Conservation (phyloP, 2,329 filamentous ascomycete species). For the Nannizziopsis barbatae region DNA sequence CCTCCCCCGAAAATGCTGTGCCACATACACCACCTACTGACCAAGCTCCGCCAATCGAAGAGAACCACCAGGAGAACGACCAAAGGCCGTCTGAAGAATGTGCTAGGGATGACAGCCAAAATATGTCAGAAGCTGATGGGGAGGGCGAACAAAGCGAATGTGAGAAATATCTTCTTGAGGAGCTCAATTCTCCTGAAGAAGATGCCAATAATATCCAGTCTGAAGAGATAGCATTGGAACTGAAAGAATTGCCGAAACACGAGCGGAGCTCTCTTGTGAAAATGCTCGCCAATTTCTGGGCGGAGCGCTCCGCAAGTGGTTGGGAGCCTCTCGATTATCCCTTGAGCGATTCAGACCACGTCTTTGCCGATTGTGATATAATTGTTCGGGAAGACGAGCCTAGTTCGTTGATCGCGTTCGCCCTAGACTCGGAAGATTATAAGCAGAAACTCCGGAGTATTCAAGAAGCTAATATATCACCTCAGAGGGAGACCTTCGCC, state of each 20-base stretch:
- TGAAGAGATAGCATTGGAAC: slow-evolving; percentile 45
- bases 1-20: slow-evolving; percentile 20
- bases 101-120: slow-evolving; percentile 31
- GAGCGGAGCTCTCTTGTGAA: slow-evolving; percentile 91
- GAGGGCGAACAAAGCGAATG: slow-evolving; percentile 59
- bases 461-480: slow-evolving; percentile 28
- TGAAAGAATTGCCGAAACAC: slow-evolving; percentile 74
- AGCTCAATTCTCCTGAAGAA: slow-evolving; percentile 38
- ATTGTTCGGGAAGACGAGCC: slow-evolving; percentile 96
- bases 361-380: slow-evolving; percentile 93
- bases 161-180: slow-evolving; percentile 58
- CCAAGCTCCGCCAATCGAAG: not conserved
- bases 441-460: slow-evolving; percentile 55
- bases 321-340: slow-evolving; percentile 92
- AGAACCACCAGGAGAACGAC: slow-evolving; percentile 21
- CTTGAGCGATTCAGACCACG: slow-evolving; percentile 74
- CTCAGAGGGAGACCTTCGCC: slow-evolving; percentile 19
- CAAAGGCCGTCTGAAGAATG: slow-evolving; percentile 9
- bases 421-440: slow-evolving; percentile 80
- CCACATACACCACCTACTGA: slow-evolving; percentile 21
- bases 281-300: slow-evolving; percentile 96
- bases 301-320: slow-evolving; percentile 87
- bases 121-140: slow-evolving; percentile 50
- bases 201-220: slow-evolving; percentile 41
- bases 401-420: slow-evolving; percentile 88